Evolutionary conservation across 495 filamentous ascomycete genomes (phyloP), one percentile per base, ranked within the genome.

Genomic region (Daldinia caldariorum): DNA sequence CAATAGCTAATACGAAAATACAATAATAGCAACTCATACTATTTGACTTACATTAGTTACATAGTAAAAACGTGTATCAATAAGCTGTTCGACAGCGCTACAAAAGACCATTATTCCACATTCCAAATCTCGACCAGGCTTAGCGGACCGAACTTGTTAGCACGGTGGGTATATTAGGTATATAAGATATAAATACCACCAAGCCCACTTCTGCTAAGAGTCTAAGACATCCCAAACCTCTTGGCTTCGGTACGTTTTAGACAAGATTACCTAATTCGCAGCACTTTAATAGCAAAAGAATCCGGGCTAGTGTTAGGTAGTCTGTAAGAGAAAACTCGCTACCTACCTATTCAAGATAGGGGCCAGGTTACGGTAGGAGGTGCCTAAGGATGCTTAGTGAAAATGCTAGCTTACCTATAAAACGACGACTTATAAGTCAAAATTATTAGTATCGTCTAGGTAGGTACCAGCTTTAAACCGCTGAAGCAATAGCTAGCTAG

Each of bases 131-230:
- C 26, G 49, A n/a, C 49, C 34, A 35, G 49, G 49, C 22, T 53
- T 12, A 53, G 49, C 29, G 29, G 49, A 6, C 29, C 22, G 10
- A 10, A 35, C 6, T 10, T 35, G 34, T 35, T 35, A 35, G 34
- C 9, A 53, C 29, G 10, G 49, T 53, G 49, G 49, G 9, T 26
- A 26, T 26, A 26, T 26, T 1, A 26, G 26, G 3, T 26, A 26
- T 26, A 26, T 26, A 26, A 26, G 49, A 53, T 53, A 53, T 32
- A 32, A 53, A 53, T 53, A 53, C 14, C 14, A 29, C 3, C 49
- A 32, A 35, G 26, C 49, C 49, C 49, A 32, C 49, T 9, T 12
- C 4, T n/a, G n/a, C n/a, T n/a, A n/a, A n/a, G n/a, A n/a, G n/a
- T 0, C 34, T 35, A 35, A 35, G 9, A 35, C 6, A 35, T 35